phyloP scores from a whole-genome alignment of 495 filamentous ascomycete genomes.

The Aspergillus olivimuriae region DNA sequence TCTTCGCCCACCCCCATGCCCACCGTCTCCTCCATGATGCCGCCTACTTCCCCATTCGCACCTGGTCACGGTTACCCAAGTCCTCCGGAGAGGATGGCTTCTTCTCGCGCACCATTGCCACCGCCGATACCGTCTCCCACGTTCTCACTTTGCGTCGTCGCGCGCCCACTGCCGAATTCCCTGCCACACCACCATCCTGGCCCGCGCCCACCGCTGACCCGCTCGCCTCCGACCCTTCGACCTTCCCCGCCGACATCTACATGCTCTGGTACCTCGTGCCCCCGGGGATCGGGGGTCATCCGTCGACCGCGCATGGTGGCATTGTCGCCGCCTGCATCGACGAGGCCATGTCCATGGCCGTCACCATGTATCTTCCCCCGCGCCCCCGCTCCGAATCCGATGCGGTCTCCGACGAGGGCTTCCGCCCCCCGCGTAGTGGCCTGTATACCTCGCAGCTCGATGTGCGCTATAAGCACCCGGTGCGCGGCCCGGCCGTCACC shows the following conservation, averaged over 20 bases:
- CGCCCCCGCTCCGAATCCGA: constrained; percentile 4
- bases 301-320: constrained; percentile 35
- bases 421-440: constrained; percentile 22
- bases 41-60: constrained; percentile 29
- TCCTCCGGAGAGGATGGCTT: constrained; percentile 36
- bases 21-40: constrained; percentile 23
- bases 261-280: constrained; percentile 29
- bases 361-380: constrained; percentile 23
- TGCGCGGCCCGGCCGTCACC: constrained; percentile 25
- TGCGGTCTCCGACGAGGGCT: background rate
- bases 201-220: constrained; percentile 22
- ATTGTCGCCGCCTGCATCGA: constrained; percentile 68
- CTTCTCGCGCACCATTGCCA: constrained; percentile 30
- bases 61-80: constrained; percentile 32
- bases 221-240: constrained; percentile 14
- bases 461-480: constrained; percentile 31
- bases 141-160: constrained; percentile 30
- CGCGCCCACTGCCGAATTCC: constrained; percentile 4
- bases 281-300: constrained; percentile 35
- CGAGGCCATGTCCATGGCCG: constrained; percentile 44
- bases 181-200: constrained; percentile 22
- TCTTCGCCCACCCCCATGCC: constrained; percentile 20
- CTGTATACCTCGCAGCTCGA: constrained; percentile 38
- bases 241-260: constrained; percentile 30
- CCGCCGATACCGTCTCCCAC: constrained; percentile 33